Conservation (phyloP, 2,329 filamentous ascomycete genomes). For the Colletotrichum plurivorum region DNA sequence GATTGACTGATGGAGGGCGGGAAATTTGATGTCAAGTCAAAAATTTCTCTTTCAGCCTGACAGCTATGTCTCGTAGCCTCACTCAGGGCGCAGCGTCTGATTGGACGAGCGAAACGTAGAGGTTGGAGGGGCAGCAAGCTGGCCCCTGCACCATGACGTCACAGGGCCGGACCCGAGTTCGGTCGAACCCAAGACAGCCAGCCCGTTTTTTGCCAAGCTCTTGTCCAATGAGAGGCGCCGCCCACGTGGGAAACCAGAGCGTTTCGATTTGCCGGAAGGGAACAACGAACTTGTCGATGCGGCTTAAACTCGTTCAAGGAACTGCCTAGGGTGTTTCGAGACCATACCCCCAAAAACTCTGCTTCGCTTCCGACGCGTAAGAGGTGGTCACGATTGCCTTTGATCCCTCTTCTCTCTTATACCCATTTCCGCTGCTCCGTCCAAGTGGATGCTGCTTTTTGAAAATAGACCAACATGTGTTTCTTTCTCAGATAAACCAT, state of each 20-base stretch:
- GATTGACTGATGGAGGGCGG: not conserved
- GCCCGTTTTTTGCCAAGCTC: slow-evolving; percentile 22
- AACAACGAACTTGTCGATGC: not conserved
- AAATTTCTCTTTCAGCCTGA: slow-evolving; percentile 36
- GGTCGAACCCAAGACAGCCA: not conserved
- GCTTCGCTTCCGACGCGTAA: slow-evolving; percentile 7
- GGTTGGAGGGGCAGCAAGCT: slow-evolving; percentile 19
- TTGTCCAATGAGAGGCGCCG: slow-evolving; percentile 18
- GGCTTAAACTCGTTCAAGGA: not conserved
- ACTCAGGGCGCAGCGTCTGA: slow-evolving; percentile 10
- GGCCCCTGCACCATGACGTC: slow-evolving; percentile 27
- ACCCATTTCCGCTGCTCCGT: not conserved
- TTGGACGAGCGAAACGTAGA: slow-evolving; percentile 5
- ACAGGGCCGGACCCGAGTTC: not conserved
- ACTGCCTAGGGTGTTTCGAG: slow-evolving; percentile 9
- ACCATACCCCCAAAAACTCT: slow-evolving; percentile 1
- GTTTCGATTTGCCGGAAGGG: slow-evolving; percentile 25
- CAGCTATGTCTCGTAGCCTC: slow-evolving; percentile 22
- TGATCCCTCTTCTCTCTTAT: not conserved
- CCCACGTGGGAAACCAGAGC: slow-evolving; percentile 24
- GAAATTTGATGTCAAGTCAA: slow-evolving; percentile 1
- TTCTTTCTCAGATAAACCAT: not conserved
- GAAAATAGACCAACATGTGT: not conserved
- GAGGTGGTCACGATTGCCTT: not conserved
- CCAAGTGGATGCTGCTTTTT: not conserved